These are phyloP conservation scores for Rugonectria rugulosa DNA, from an alignment of 2,329 filamentous ascomycete species.

Conservation along the genomic window DNA sequence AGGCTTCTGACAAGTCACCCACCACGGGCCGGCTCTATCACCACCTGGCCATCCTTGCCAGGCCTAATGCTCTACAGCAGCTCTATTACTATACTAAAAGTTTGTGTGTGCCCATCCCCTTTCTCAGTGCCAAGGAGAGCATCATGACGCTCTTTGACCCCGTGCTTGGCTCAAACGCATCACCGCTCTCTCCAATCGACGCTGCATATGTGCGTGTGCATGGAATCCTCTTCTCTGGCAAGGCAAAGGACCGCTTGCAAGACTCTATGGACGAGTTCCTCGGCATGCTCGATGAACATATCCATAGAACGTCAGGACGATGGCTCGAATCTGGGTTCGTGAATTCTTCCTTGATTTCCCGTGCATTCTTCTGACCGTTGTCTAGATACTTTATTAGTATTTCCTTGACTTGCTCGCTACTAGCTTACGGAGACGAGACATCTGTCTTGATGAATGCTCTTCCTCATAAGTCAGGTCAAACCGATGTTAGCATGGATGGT, in stretches of 20 bases:
- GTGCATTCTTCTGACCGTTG: not conserved
- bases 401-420: not conserved
- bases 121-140: slow-evolving; percentile 70
- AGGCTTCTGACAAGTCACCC: slow-evolving; percentile 79
- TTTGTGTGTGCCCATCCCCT: slow-evolving; percentile 72
- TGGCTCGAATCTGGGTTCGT: slow-evolving; percentile 1
- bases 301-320: not conserved
- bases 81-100: slow-evolving; percentile 77
- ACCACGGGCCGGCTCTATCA: slow-evolving; percentile 84
- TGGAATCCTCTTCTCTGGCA: slow-evolving; percentile 67
- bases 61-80: slow-evolving; percentile 74
- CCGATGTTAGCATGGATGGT: not conserved
- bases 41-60: slow-evolving; percentile 81
- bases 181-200: slow-evolving; percentile 55
- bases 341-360: not conserved
- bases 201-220: slow-evolving; percentile 69
- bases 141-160: slow-evolving; percentile 75
- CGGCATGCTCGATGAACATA: not conserved
- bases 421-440: not conserved
- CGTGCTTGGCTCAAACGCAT: slow-evolving; percentile 50
- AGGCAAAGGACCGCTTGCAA: slow-evolving; percentile 52
- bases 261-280: not conserved
- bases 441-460: not conserved
- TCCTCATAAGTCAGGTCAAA: not conserved
- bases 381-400: not conserved